Base-by-base conservation (phyloP, 2,329 filamentous ascomycete genomes). In the Alternaria solani region DNA sequence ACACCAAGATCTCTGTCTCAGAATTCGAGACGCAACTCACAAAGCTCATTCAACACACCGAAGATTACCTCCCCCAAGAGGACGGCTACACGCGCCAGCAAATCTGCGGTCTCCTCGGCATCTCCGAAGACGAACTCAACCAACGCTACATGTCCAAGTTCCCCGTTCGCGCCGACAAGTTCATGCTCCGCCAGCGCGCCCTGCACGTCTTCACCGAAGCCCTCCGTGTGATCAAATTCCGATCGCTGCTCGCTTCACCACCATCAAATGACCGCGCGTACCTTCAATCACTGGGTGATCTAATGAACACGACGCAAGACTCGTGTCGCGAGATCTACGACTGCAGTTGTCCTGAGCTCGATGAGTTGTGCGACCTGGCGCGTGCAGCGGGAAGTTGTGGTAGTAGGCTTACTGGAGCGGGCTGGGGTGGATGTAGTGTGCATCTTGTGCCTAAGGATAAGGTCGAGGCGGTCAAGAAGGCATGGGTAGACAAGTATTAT, bases 351-450 rank as follows among this genome's bases (percentile, higher is more conserved):
- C 89, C 91, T 0, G 94, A 98, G 79, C 87, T 98, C n/a, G 94
- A 99, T 77, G 85, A 92, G 63, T 86, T 99, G 38, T 98, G 94
- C 78, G 78, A 84, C 39, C 90, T 98, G 67, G 94, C 94, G 0
- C 85, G 89, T 28, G 84, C 83, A 16, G 91, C 91, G 1, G 95
- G 95, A 2, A 88, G 91, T 18, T 93, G 93, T 75, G 95, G 94
- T 28, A 93, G 91, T 69, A 85, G 94, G 26, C 81, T 97, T 69
- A 98, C 94, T 0, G 95, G 95, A 39, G 95, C 95, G 0, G 95
- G 95, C 3, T 99, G 95, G 95, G 95, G 95, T 63, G 95, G 95
- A 2, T 98, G 95, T 81, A 95, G 88, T 62, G 94, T 99, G 59
- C 95, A 99, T 81, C 85, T 99, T 58, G 91, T 98, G 53, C 91